Conservation (phyloP, 441 rosid species). For the Mallotus repandus region DNA sequence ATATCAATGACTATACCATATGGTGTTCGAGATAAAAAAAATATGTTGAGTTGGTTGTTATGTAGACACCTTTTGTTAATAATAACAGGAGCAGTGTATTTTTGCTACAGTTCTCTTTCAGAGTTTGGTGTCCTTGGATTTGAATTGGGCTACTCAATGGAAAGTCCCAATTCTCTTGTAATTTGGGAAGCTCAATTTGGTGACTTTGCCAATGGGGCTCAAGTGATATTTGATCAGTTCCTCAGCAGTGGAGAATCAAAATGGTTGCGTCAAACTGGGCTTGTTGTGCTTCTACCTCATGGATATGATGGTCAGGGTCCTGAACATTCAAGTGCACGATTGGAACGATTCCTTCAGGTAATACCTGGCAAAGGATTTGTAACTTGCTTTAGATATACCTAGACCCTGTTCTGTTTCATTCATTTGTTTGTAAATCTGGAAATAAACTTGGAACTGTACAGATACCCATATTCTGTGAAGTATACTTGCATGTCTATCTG, state of each 20-base stretch:
- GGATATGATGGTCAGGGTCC: conserved; percentile 99
- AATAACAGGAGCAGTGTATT: conserved; percentile 8
- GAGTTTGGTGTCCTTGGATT: conserved; percentile 98
- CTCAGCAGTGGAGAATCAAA: conserved; percentile 94
- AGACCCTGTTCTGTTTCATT: background rate
- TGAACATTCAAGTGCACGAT: conserved; percentile 95
- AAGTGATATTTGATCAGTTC: conserved; percentile 96
- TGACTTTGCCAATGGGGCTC: conserved; percentile 93
- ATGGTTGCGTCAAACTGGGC: conserved; percentile 97
- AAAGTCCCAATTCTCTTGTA: conserved; percentile 85
- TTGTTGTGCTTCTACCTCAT: conserved; percentile 89
- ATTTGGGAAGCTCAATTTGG: conserved; percentile 99
- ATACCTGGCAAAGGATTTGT: background rate
- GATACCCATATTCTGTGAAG: background rate
- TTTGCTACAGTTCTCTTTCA: conserved; percentile 77
- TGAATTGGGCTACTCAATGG: conserved; percentile 98
- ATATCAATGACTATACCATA: background rate
- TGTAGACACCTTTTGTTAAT: conserved; percentile 1
- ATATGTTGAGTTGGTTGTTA: conserved; percentile 1
- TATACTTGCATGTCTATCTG: background rate
- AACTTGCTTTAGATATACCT: background rate
- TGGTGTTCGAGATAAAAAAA: background rate
- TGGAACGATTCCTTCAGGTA: conserved; percentile 98
- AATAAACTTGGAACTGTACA: background rate
- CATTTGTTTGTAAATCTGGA: background rate